Base-by-base conservation (phyloP, 2,329 filamentous ascomycete genomes). In the Leptographium procerum region DNA sequence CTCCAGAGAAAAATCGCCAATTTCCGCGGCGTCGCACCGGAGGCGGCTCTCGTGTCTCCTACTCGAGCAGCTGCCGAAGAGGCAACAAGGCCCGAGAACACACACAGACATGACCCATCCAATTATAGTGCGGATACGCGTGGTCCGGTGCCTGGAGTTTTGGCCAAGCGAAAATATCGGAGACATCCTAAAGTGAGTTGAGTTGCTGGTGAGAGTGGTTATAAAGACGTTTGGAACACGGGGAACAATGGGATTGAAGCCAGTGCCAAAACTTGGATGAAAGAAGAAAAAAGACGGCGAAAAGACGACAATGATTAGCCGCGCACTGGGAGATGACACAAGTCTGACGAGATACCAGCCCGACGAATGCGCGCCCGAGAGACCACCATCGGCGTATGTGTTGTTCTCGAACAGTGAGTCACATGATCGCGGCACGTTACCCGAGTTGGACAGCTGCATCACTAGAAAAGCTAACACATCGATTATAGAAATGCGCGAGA, bases 1-100 rank as follows among this genome's bases (percentile, higher is more conserved):
- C 77, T 94, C n/a, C 89, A 94, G 73, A 78, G 88, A 61, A 86
- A 86, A 55, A 92, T 94, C 67, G 87, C 87, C 61, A 87, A 89
- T 65, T 83, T 82, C 24, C 78, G 87, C 68, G 85, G 87, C 24
- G 70, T 86, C 58, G 77, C 80, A 19, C 77, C 81, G 4, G 77
- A 80, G 43, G 71, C 73, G 1, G 79, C 77, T 6, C 66, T 84
- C n/a, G 71, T 70, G 26, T 76, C 80, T 24, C 72, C 75, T 16
- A 75, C 72, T 50, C 79, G 74, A 57, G 69, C 75, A n/a, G 77
- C 72, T 55, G 70, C 74, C 31, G 85, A 87, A 53, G 86, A 87
- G 58, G 74, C 78, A 19, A 74, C 72, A 33, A 78, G 77, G 55
- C 65, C 72, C 14, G 81, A 83, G 53, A 68, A 66, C n/a, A 60